Percentiles rank a stretch among this genome's conserved stretches.
phyloP scores from a whole-genome alignment of 1,139 yeast species.

The Suhomyces maxii region DNA sequence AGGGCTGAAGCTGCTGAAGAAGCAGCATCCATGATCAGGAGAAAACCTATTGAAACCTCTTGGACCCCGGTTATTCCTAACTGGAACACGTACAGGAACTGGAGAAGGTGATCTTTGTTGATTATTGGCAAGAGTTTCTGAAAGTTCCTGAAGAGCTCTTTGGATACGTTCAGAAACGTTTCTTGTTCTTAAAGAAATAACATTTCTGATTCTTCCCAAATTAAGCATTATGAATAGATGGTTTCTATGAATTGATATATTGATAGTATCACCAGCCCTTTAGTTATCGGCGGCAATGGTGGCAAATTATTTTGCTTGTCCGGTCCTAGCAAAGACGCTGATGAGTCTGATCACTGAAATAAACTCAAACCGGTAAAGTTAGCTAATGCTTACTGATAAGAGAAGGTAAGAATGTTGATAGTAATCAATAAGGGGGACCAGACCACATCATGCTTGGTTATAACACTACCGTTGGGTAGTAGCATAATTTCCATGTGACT shows the following conservation, averaged over 20 bases:
- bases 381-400: no score
- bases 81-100: constrained; percentile 23
- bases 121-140: constrained; percentile 24
- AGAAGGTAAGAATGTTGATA: neutral
- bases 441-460: neutral
- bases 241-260: neutral
- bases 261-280: neutral
- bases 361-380: no score
- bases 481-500: neutral
- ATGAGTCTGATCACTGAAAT: no score
- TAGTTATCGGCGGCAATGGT: no score
- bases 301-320: no score
- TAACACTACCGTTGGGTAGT: no score
- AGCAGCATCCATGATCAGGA: neutral
- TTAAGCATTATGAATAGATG: neutral
- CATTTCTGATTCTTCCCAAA: constrained; percentile 15
- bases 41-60: constrained; percentile 2
- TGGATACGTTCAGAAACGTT: constrained; percentile 30
- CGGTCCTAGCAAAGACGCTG: no score
- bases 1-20: constrained; percentile 2
- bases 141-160: constrained; percentile 33
- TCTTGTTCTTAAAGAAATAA: constrained; percentile 23
- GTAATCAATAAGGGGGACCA: neutral
- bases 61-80: constrained; percentile 2
- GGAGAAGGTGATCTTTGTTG: constrained; percentile 22